phyloP scores from a whole-genome alignment of 768 basidiomycete genomes.

The Trichaptum fuscoviolaceum region DNA sequence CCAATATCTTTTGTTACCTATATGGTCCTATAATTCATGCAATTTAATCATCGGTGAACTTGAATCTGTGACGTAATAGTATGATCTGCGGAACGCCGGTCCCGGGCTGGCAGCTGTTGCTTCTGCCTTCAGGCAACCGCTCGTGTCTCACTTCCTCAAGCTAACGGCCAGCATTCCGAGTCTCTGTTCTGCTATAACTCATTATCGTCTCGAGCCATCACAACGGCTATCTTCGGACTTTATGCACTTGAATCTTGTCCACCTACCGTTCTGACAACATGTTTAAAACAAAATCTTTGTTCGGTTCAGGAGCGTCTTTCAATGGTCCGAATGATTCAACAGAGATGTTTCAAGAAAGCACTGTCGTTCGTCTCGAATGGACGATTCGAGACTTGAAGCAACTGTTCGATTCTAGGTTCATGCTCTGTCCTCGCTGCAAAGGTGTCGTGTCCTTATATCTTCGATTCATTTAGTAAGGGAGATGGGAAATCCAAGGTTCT shows the following conservation, averaged over 20 bases:
- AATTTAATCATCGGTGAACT: too few species aligned
- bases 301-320: not conserved
- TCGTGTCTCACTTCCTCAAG: too few species aligned
- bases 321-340: not conserved
- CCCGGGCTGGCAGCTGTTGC: too few species aligned
- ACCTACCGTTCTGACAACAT: not conserved
- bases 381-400: slow-evolving; percentile 61
- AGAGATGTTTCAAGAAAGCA: slow-evolving; percentile 40
- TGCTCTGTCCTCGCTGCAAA: slow-evolving; percentile 7
- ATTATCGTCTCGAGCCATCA: too few species aligned
- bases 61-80: too few species aligned
- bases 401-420: slow-evolving; percentile 67
- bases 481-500: slow-evolving; percentile 73
- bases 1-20: too few species aligned
- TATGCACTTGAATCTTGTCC: not conserved
- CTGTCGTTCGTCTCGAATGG: slow-evolving; percentile 70
- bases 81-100: too few species aligned
- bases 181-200: too few species aligned
- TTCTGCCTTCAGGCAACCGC: too few species aligned
- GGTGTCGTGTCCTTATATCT: not conserved
- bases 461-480: slow-evolving; percentile 43
- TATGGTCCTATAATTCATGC: too few species aligned
- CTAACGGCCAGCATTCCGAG: too few species aligned
- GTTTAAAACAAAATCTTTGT: not conserved
- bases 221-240: not conserved